Base-by-base conservation (phyloP, 345 rosid species). In the Limnanthes douglasii region DNA sequence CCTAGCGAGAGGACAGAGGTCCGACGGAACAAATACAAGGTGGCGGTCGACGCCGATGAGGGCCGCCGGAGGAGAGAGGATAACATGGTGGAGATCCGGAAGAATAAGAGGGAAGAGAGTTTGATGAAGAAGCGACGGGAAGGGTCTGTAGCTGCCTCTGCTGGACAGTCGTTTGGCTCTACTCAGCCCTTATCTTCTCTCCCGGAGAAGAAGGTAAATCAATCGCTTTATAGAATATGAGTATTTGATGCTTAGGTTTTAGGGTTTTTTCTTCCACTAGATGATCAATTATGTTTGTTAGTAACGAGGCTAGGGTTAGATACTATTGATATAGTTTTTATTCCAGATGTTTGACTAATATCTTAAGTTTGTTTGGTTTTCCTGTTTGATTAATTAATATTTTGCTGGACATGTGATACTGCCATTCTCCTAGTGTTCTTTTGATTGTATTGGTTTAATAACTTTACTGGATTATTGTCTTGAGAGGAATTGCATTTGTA, bases 71-170 rank as follows among this genome's bases (percentile, higher is more conserved):
- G 95, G 54, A 64, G 97, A 44, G 95, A 86, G 43, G 97, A 86
- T 45, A 78, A 78, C 48, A 59, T 86, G 93, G 97, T 86, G 52
- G 97, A 86, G 93, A 86, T 86, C 74, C 72, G 95, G 15, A 86
- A 86, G 68, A 86, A 50, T 59, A 70, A 64, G 48, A 70, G 97
- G 21, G 97, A 82, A 56, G 97, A 86, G 68, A 82, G 77, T 64
- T 52, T 86, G 36, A 81, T 63, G 56, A 86, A 82, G 80, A 86
- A 86, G 70, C 72, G 95, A 6, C 95, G 95, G 2, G 97, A 82
- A 38, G 93, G 93, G 18, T 62, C n/a, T n/a, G n/a, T n/a, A 73
- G 16, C 93, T 71, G 45, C 27, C 67, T 6, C 65, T 67, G 49
- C 65, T 61, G 17, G 57, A 44, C 30, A 37, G 64, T 25, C 48